Percentiles rank a stretch among this genome's conserved stretches.
These are phyloP conservation scores for Castanea mollissima DNA, from an alignment of 306 rosid species.

Conservation along the genomic window DNA sequence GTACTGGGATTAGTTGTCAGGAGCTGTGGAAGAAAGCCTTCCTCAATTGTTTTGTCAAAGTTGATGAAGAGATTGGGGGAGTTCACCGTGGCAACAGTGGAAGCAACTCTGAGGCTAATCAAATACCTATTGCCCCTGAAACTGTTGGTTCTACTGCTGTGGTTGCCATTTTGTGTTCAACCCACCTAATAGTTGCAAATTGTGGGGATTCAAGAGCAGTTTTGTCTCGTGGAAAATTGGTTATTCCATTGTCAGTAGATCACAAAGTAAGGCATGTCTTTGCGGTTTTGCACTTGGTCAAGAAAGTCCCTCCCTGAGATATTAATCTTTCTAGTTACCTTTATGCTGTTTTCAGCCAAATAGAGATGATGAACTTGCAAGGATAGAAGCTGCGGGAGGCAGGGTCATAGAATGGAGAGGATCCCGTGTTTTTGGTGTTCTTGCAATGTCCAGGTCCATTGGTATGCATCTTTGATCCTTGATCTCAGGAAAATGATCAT, in stretches of 20 bases:
- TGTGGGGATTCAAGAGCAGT: slow-evolving; percentile 89
- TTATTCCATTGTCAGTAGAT: slow-evolving; percentile 67
- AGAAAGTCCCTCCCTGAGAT: slow-evolving; percentile 17
- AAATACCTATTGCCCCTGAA: slow-evolving; percentile 58
- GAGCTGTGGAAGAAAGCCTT: slow-evolving; percentile 62
- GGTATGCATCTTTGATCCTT: slow-evolving; percentile 38
- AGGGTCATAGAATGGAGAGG: slow-evolving; percentile 81
- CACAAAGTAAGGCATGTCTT: slow-evolving; percentile 63
- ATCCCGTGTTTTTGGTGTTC: slow-evolving; percentile 74
- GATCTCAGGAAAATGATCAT: background rate
- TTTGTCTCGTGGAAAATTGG: slow-evolving; percentile 66
- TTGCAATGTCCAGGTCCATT: slow-evolving; percentile 87
- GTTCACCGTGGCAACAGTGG: slow-evolving; percentile 14
- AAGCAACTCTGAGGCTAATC: slow-evolving; percentile 29
- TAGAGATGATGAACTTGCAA: slow-evolving; percentile 67
- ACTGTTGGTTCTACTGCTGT: slow-evolving; percentile 87
- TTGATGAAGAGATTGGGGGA: slow-evolving; percentile 69
- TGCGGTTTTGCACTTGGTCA: background rate
- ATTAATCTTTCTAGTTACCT: slow-evolving; percentile 4
- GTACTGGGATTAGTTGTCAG: slow-evolving; percentile 38
- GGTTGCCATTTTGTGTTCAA: slow-evolving; percentile 61
- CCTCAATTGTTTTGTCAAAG: slow-evolving; percentile 56
- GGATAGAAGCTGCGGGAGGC: slow-evolving; percentile 91
- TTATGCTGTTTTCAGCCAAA: slow-evolving; percentile 53
- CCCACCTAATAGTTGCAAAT: slow-evolving; percentile 62